Percentiles rank a stretch among this genome's conserved stretches.
Evolutionary conservation across 768 basidiomycete species (phyloP).

Genomic region (Gyrodon lividus): DNA sequence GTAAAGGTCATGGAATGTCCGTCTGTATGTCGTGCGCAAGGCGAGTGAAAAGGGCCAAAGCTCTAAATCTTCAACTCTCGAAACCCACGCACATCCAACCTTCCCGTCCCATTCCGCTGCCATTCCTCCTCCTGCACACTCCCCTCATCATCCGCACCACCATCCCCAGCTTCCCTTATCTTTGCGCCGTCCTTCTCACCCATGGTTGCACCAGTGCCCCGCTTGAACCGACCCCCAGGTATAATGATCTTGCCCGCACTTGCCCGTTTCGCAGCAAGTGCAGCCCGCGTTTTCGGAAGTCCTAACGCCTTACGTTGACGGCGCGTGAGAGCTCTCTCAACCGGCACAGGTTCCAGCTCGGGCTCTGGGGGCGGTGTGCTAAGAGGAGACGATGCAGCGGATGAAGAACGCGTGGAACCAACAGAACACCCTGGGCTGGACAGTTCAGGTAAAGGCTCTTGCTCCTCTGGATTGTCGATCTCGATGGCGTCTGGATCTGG

Average conservation of each 20-base stretch:
- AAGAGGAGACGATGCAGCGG: conserved; percentile 36
- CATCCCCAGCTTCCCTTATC: conserved; percentile 22
- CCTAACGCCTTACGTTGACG: conserved; percentile 70
- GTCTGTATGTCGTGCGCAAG: neutral
- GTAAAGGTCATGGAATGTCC: conserved; percentile 1
- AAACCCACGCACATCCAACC: conserved; percentile 76
- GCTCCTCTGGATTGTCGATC: conserved; percentile 30
- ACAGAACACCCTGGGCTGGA: conserved; percentile 37
- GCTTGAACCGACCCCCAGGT: conserved; percentile 56
- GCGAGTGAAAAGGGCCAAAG: neutral
- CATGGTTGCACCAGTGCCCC: conserved; percentile 20
- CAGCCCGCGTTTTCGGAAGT: conserved; percentile 53
- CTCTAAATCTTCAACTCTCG: conserved; percentile 68
- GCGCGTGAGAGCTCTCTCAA: conserved; percentile 51
- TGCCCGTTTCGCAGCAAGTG: conserved; percentile 25
- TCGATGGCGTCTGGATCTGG: conserved; percentile 21
- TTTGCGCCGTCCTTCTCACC: conserved; percentile 11
- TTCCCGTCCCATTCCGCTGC: conserved; percentile 66
- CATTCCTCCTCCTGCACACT: conserved; percentile 45
- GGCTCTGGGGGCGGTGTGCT: conserved; percentile 33
- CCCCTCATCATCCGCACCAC: conserved; percentile 34
- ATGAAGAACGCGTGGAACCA: conserved; percentile 31
- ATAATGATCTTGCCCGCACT: conserved; percentile 59
- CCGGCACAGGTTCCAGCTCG: conserved; percentile 7
- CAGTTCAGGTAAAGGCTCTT: conserved; percentile 41